Base-by-base conservation (phyloP, 768 basidiomycete genomes). In the Amanita pallidorosea region DNA sequence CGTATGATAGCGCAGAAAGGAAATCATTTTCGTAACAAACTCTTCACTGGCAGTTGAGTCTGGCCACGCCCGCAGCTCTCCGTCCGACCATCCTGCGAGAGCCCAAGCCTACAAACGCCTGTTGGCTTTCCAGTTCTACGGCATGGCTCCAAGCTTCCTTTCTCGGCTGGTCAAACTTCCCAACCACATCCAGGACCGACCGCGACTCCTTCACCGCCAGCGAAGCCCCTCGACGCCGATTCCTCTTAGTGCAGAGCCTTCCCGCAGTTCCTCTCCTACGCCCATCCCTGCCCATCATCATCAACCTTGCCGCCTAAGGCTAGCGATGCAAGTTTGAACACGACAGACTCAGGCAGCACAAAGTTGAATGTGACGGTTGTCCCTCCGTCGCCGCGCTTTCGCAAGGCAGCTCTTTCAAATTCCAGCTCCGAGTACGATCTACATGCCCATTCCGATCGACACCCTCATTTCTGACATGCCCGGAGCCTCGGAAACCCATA, bases 131-230 rank as follows among this genome's bases (percentile, higher is more conserved):
- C 15, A 5, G 23, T 3, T 18, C 15, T 11, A 7, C n/a, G 36
- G 17, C 9, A 50, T 51, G 50, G 42, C 50, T 6, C 50, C 50
- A 18, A 45, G 42, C 34, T 51, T 51, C 50, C 42, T 51, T 51
- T 44, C 50, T 15, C 15, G 50, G 50, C 50, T 51, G 15, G 50
- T 51, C 33, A 51, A 51, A 15, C 45, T 42, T 43, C 3, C 40
- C 50, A 25, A 27, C 18, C 20, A 27, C 29, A 13, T 11, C 27
- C 34, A 41, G 18, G 3, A 42, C 42, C 0, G 50, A 51, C 42
- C 20, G 17, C 37, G 20, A n/a, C 27, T 31, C n/a, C 12, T 25
- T 18, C 42, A 22, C 22, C 41, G 23, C 6, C 35, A 36, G 12
- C 31, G 42, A 7, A 51, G 50, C 20, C 43, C 50, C 6, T 51